These are phyloP conservation scores for Podila epigama DNA, from an alignment of 192 early-diverging fungal genomes.

Conservation along the genomic window DNA sequence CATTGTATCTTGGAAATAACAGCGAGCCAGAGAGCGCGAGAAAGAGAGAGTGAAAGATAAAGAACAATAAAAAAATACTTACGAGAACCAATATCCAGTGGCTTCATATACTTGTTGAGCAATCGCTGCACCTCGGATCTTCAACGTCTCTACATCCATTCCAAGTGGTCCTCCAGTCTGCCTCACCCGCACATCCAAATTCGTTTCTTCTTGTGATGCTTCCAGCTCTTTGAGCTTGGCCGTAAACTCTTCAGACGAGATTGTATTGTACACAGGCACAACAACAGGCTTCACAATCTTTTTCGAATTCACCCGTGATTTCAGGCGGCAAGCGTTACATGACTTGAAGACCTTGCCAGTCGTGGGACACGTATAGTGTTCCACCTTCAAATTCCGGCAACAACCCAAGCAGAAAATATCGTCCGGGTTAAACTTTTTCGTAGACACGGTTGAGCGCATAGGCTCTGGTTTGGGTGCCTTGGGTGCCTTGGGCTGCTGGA, in stretches of 20 bases:
- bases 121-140: constrained; percentile 30
- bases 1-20: no score
- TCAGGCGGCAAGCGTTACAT: constrained; percentile 47
- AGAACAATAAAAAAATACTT: constrained; percentile 2
- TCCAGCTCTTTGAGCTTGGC: constrained; percentile 32
- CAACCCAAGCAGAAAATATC: constrained; percentile 48
- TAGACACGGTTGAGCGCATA: constrained; percentile 12
- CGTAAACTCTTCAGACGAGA: constrained; percentile 40
- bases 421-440: constrained; percentile 36
- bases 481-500: not conserved
- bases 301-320: constrained; percentile 43
- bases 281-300: constrained; percentile 33
- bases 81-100: constrained; percentile 52
- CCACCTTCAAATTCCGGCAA: constrained; percentile 38
- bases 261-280: constrained; percentile 26
- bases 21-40: not conserved
- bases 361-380: constrained; percentile 35
- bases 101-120: constrained; percentile 41
- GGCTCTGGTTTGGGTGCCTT: not conserved
- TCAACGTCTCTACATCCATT: constrained; percentile 44
- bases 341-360: constrained; percentile 41
- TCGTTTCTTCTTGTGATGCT: constrained; percentile 24
- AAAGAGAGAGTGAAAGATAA: not conserved
- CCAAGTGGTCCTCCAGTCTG: constrained; percentile 29
- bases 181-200: constrained; percentile 34